phyloP scores from a whole-genome alignment of 257 asterid genomes.

The Solanum rostratum region DNA sequence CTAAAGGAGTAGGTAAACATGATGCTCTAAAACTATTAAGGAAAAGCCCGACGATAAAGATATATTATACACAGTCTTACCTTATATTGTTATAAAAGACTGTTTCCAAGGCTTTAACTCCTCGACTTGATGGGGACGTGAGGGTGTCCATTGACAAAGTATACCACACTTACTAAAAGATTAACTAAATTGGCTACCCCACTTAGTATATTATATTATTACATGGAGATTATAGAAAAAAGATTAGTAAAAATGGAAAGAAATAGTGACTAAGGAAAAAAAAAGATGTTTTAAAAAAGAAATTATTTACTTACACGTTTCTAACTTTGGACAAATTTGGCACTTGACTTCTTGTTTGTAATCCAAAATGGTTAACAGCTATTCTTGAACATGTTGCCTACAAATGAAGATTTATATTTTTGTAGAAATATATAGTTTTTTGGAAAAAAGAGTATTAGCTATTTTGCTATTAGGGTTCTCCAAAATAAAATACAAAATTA shows the following conservation, averaged over 20 bases:
- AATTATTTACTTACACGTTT: not conserved
- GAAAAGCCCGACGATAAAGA: rapidly evolving
- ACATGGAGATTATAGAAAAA: not conserved
- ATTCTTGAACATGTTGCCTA: not conserved
- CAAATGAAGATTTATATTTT: not conserved
- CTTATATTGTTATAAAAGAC: no score
- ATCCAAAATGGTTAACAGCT: not conserved
- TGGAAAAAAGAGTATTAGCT: not conserved
- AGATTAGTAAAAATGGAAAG: not conserved
- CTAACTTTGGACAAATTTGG: not conserved
- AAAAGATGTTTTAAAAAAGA: not conserved
- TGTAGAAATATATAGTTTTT: not conserved
- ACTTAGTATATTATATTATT: not conserved
- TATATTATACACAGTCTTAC: no score
- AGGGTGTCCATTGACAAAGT: not conserved
- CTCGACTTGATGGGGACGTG: not conserved
- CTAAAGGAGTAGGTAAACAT: no score
- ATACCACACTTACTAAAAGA: not conserved
- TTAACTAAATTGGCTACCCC: not conserved
- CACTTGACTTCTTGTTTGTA: not conserved
- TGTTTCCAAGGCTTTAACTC: no score
- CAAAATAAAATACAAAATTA: not conserved
- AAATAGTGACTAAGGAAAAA: not conserved
- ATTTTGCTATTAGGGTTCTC: not conserved
- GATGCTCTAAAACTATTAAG: no score